A percentile compares a stretch with the other conserved stretches of the same genome.
Conservation (phyloP, 495 filamentous ascomycete species). For the Jackrogersella multiformis region DNA sequence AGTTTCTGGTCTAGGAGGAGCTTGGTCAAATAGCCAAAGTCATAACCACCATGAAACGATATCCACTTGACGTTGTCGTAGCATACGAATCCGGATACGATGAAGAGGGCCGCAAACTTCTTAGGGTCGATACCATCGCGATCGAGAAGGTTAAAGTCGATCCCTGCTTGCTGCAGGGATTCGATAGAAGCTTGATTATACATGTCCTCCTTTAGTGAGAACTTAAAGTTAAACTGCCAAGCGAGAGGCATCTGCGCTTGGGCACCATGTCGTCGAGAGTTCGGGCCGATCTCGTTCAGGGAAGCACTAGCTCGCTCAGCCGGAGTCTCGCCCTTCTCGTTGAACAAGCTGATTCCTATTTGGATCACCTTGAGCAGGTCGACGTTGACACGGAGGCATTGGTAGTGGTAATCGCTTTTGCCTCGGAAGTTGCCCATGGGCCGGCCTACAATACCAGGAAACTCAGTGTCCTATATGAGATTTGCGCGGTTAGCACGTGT, state of each 20-base stretch:
- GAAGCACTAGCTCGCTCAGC: conserved; percentile 67
- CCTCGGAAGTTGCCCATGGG: conserved; percentile 93
- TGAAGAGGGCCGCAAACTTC: conserved; percentile 87
- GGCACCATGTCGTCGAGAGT: conserved; percentile 54
- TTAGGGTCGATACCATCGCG: conserved; percentile 90
- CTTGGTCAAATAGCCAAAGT: conserved; percentile 97
- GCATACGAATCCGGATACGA: conserved; percentile 90
- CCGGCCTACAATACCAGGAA: conserved; percentile 92
- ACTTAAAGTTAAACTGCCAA: conserved; percentile 99
- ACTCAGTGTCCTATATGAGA: conserved; percentile 89
- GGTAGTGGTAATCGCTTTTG: conserved; percentile 98
- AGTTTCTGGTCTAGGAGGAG: conserved; percentile 81
- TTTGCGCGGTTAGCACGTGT: conserved; percentile 37
- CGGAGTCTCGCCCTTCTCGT: conserved; percentile 83
- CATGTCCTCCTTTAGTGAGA: conserved; percentile 94
- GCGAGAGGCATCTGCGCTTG: conserved; percentile 80
- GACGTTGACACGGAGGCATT: conserved; percentile 95
- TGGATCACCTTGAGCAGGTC: conserved; percentile 97
- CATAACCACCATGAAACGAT: conserved; percentile 98
- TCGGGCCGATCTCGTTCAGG: conserved; percentile 61
- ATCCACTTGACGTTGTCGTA: conserved; percentile 92
- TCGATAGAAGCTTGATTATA: conserved; percentile 92
- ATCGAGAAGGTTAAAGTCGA: conserved; percentile 84
- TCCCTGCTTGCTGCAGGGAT: conserved; percentile 83
- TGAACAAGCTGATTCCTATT: conserved; percentile 91